Evolutionary conservation across 108 stramenopile genomes (phyloP).

Genomic region (Aurantiochytrium sp.): DNA sequence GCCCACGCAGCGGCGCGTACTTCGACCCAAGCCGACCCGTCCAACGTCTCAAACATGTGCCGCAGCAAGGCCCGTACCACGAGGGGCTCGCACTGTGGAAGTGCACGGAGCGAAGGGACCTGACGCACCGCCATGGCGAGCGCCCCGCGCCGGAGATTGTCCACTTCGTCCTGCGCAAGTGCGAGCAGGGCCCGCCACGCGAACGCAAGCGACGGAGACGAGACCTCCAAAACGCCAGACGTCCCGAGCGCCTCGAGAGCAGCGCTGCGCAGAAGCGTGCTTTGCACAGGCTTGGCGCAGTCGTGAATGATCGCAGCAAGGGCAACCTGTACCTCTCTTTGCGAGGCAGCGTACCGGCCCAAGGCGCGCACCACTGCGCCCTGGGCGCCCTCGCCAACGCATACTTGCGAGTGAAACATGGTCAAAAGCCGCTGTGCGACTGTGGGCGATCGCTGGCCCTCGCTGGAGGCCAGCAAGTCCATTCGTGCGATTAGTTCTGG

Average conservation of each 20-base stretch:
- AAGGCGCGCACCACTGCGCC: not conserved
- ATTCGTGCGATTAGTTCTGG: not conserved
- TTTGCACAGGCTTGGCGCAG: not conserved
- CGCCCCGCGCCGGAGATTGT: not conserved
- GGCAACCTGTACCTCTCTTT: not conserved
- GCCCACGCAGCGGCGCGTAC: not conserved
- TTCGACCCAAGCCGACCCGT: not conserved
- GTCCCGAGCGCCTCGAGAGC: not conserved
- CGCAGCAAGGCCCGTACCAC: not conserved
- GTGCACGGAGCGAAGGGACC: not conserved
- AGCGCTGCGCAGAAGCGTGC: not conserved
- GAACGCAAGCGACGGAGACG: not conserved
- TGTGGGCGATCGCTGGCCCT: not conserved
- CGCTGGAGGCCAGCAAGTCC: not conserved
- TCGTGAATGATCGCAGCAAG: not conserved
- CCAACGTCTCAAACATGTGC: not conserved
- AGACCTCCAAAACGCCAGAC: not conserved
- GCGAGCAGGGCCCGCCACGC: not conserved
- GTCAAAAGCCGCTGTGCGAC: not conserved
- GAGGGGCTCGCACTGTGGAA: not conserved
- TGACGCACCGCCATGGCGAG: not conserved
- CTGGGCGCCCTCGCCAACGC: not conserved
- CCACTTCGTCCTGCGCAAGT: not conserved
- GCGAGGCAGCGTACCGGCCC: not conserved
- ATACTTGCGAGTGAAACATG: not conserved